A percentile compares a stretch with the other conserved stretches of the same genome.
These are phyloP conservation scores for Fusarium xyrophilum DNA, from an alignment of 2,329 filamentous ascomycete species.

Conservation along the genomic window DNA sequence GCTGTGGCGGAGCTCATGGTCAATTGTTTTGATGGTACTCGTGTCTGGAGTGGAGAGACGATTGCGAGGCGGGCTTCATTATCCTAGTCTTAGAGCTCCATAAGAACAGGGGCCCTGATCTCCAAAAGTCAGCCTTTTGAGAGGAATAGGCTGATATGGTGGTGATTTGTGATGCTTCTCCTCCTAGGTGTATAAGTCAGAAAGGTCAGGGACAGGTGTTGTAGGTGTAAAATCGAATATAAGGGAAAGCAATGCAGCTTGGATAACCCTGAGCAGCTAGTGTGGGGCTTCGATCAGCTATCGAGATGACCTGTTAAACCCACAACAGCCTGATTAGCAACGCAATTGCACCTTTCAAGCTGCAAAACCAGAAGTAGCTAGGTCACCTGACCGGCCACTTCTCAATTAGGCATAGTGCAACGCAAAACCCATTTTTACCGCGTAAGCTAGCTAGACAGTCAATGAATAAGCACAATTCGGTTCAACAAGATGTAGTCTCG, in stretches of 20 bases:
- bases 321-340: too few relatives aligned
- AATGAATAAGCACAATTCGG: too few relatives aligned
- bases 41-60: conserved; percentile 23
- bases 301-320: background rate
- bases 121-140: background rate
- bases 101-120: conserved; percentile 7
- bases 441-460: too few relatives aligned
- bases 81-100: conserved; percentile 32
- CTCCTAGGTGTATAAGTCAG: background rate
- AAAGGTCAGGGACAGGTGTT: background rate
- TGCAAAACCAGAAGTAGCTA: too few relatives aligned
- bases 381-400: too few relatives aligned
- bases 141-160: background rate
- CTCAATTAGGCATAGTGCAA: too few relatives aligned
- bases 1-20: conserved; percentile 49
- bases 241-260: conserved; percentile 2
- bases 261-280: conserved; percentile 24
- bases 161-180: background rate
- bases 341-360: too few relatives aligned
- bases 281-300: conserved; percentile 5
- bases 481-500: too few relatives aligned
- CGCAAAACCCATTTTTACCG: too few relatives aligned
- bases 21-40: conserved; percentile 48
- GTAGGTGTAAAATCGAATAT: background rate
- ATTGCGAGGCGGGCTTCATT: conserved; percentile 35